Evolutionary conservation across 2,329 filamentous ascomycete species (phyloP).

Genomic region (Didymella arachidicola): DNA sequence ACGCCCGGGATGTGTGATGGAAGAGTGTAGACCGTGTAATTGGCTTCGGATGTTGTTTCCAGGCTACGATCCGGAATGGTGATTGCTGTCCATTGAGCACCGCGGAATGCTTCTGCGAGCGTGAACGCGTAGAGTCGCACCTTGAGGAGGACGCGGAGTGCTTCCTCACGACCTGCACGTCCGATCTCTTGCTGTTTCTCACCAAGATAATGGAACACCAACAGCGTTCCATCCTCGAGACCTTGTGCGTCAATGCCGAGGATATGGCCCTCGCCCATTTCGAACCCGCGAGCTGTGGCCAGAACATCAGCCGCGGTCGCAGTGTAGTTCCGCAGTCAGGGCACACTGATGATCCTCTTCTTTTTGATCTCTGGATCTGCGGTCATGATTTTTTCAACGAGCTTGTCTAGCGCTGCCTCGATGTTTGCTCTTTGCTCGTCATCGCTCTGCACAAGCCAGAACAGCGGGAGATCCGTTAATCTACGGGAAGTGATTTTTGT

Average conservation of each 20-base stretch:
- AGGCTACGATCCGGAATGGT: neutral
- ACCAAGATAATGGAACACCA: constrained; percentile 2
- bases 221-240: constrained; percentile 1
- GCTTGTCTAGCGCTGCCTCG: neutral
- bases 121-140: neutral
- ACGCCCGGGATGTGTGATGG: constrained; percentile 18
- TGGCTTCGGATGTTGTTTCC: neutral
- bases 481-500: neutral
- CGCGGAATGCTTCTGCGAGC: neutral
- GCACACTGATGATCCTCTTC: neutral
- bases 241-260: constrained; percentile 5
- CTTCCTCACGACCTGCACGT: constrained; percentile 3
- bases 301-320: neutral
- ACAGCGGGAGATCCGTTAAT: neutral
- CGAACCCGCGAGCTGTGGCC: neutral
- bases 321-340: constrained; percentile 1
- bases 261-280: constrained; percentile 1
- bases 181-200: neutral
- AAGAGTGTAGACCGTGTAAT: neutral
- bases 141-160: neutral
- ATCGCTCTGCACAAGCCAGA: neutral
- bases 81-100: neutral
- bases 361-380: neutral
- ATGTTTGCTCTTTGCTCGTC: constrained; percentile 1
- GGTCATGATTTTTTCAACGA: neutral